Evolutionary conservation across 208 protist species (phyloP).

Genomic region (Acanthamoeba rhysodes): DNA sequence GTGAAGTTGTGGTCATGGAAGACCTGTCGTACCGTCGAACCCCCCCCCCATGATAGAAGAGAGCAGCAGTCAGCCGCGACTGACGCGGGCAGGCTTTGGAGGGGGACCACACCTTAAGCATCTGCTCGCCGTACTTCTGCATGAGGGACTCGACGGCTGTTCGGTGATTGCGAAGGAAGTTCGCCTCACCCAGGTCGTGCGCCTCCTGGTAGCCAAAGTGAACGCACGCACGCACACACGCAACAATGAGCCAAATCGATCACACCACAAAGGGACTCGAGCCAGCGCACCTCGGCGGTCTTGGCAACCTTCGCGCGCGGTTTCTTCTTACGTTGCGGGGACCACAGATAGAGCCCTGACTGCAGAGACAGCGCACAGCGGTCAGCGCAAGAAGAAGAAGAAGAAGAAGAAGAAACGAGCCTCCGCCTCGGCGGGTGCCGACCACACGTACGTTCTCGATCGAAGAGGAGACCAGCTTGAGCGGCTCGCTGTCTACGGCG

Average conservation of each 20-base stretch:
- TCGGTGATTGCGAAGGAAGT: not conserved
- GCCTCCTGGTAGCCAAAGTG: not conserved
- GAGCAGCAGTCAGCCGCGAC: too few relatives aligned
- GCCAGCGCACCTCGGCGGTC: too few relatives aligned
- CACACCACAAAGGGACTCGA: too few relatives aligned
- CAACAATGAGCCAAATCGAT: too few relatives aligned
- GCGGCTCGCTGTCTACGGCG: not conserved
- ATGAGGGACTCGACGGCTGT: not conserved
- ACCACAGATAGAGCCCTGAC: not conserved
- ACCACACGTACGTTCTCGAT: not conserved
- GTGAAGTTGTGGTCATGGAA: conserved; percentile 19
- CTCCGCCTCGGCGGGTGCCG: too few relatives aligned
- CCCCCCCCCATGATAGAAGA: too few relatives aligned
- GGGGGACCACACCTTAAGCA: not conserved
- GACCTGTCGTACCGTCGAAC: too few relatives aligned
- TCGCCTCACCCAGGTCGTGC: not conserved
- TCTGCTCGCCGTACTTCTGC: not conserved
- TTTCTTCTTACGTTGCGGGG: not conserved
- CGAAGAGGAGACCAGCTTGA: not conserved
- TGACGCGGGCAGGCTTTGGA: too few relatives aligned
- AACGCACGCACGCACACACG: not conserved
- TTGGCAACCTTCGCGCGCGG: not conserved
- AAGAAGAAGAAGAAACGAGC: too few relatives aligned
- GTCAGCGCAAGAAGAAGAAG: too few relatives aligned
- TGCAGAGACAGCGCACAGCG: not conserved